phyloP scores from a whole-genome alignment of 2,329 filamentous ascomycete species.

The Arthroderma uncinatum region DNA sequence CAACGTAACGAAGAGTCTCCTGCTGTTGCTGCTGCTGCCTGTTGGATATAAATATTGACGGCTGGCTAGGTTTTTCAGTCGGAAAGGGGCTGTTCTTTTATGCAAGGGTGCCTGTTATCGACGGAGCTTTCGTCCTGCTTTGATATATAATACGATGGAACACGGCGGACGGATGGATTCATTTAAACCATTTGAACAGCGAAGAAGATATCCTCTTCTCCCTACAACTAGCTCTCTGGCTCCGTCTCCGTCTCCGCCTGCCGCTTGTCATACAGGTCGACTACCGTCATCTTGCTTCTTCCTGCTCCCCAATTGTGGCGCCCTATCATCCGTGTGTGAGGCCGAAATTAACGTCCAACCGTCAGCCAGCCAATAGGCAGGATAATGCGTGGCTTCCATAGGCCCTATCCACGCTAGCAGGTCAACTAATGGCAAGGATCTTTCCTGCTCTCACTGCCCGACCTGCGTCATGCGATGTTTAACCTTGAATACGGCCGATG shows the following conservation, averaged over 20 bases:
- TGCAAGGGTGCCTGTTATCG: constrained; percentile 4
- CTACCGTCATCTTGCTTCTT: neutral
- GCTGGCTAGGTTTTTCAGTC: neutral
- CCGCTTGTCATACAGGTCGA: neutral
- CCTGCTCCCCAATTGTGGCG: neutral
- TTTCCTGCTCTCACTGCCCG: neutral
- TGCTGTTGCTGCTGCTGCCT: too few species aligned
- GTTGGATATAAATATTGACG: neutral
- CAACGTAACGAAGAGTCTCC: too few species aligned
- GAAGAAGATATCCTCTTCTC: too few species aligned
- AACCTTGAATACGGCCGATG: too few species aligned
- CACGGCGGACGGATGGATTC: too few species aligned
- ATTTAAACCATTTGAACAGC: too few species aligned
- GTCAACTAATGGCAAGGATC: neutral
- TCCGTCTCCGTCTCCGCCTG: too few species aligned
- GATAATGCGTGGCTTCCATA: neutral
- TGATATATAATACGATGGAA: too few species aligned
- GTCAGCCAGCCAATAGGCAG: neutral
- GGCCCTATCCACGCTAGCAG: neutral
- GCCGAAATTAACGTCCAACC: constrained; percentile 3
- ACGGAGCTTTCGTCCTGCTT: neutral
- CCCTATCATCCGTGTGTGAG: neutral
- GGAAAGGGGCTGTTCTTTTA: neutral
- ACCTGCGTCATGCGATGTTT: constrained; percentile 2
- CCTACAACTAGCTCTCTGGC: too few species aligned